Conservation (phyloP, 192 early-diverging fungal species). For the Umbelopsis sp. region DNA sequence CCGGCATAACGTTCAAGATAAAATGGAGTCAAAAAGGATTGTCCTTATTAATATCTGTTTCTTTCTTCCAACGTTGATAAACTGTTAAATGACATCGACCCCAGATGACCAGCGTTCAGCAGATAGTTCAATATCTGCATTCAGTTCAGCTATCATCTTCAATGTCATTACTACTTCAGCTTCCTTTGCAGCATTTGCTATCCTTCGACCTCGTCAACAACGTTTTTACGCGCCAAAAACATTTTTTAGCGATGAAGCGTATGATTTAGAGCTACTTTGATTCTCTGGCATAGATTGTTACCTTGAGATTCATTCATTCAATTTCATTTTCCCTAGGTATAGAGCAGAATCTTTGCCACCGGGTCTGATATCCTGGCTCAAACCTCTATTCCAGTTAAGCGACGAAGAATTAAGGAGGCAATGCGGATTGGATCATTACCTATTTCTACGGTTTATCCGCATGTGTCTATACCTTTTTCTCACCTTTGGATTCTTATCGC, state of each 20-base stretch:
- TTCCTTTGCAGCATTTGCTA: slow-evolving; percentile 58
- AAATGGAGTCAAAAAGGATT: background rate
- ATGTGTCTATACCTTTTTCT: slow-evolving; percentile 60
- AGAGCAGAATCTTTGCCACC: slow-evolving; percentile 48
- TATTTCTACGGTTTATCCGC: slow-evolving; percentile 68
- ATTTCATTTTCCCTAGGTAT: slow-evolving; percentile 30
- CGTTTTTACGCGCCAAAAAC: slow-evolving; percentile 70
- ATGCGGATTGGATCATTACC: slow-evolving; percentile 70
- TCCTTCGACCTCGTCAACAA: slow-evolving; percentile 62
- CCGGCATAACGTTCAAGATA: background rate
- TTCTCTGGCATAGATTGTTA: background rate
- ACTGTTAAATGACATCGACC: background rate
- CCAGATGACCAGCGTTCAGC: slow-evolving; percentile 1
- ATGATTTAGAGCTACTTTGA: background rate
- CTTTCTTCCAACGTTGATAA: background rate
- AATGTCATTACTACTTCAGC: slow-evolving; percentile 50
- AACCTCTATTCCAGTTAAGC: slow-evolving; percentile 45
- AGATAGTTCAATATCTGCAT: slow-evolving; percentile 52
- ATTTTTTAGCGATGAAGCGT: slow-evolving; percentile 57
- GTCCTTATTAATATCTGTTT: background rate
- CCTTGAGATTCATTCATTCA: background rate
- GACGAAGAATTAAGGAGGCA: slow-evolving; percentile 54
- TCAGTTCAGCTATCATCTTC: slow-evolving; percentile 62
- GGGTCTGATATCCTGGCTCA: slow-evolving; percentile 60
- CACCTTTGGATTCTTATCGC: slow-evolving; percentile 49